Percentiles rank a stretch among this genome's conserved stretches.
These are phyloP conservation scores for Croton laevigatus DNA, from an alignment of 441 rosid genomes.

Conservation along the genomic window DNA sequence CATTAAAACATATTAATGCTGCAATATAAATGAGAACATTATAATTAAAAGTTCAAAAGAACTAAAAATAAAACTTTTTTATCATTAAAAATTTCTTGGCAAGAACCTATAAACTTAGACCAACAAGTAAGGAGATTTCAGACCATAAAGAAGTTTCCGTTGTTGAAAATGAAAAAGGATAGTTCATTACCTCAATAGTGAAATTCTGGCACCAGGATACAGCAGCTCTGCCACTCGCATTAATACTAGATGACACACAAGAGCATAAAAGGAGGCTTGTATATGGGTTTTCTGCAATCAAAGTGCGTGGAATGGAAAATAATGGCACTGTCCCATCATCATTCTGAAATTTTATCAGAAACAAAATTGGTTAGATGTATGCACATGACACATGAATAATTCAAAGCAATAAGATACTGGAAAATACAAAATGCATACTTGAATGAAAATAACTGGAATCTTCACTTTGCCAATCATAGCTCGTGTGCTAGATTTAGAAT, in stretches of 20 bases:
- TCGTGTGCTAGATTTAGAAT: conserved; percentile 71
- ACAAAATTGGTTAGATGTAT: conserved; percentile 24
- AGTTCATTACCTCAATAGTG: conserved; percentile 62
- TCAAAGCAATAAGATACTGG: conserved; percentile 13
- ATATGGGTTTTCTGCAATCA: conserved; percentile 90
- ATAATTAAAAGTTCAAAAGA: background rate
- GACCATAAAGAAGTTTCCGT: background rate
- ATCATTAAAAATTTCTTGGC: background rate
- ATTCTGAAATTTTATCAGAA: conserved; percentile 52
- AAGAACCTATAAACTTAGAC: conserved; percentile 1
- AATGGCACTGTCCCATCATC: conserved; percentile 72
- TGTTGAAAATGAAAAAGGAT: conserved; percentile 14
- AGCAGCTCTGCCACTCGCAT: conserved; percentile 40
- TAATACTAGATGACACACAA: conserved; percentile 41
- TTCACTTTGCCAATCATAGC: conserved; percentile 68
- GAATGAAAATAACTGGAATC: conserved; percentile 92
- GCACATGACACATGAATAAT: conserved; percentile 3
- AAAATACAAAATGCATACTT: conserved; percentile 47
- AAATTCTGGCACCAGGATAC: conserved; percentile 82
- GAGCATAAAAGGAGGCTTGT: conserved; percentile 86
- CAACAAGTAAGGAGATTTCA: background rate
- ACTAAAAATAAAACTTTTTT: background rate
- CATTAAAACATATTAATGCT: background rate
- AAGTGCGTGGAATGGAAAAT: conserved; percentile 71
- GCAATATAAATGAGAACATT: background rate